Base-by-base conservation (phyloP, 192 early-diverging fungal genomes). In the Linnemannia hyalina region DNA sequence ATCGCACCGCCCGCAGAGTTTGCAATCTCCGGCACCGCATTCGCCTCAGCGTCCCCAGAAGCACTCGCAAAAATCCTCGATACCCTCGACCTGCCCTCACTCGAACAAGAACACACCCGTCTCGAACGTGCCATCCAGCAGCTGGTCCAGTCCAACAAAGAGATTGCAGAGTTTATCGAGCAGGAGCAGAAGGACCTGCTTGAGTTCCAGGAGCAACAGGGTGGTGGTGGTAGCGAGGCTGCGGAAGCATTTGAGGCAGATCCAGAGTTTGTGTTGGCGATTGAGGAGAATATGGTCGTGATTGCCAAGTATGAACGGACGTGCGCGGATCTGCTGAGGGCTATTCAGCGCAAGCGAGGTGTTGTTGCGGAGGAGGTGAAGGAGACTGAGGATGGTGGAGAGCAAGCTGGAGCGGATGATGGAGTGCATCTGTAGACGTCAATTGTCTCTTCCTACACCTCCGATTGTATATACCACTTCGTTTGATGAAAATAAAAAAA, bases 221-320 rank as follows among this genome's bases (percentile, higher is more conserved):
- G 44, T 13, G 4, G 29, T 18, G 42, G 52, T 1, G 11, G n/a
- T 40, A 44, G n/a, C 13, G 72, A 32, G 13, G 68, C 38, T 29
- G 15, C 5, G 4, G 60, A 35, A 10, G 73, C 26, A 10, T 41
- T 70, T 22, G 73, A 80, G 8, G 79, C 84, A 20, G 84, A 86
- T 42, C 84, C 84, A 68, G 84, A 86, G 52, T 86, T 86, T 75
- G 44, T 86, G 68, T 29, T 81, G 29, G 84, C 84, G 63, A 86
- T 86, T 46, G 79, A 86, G 18, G 84, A 86, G 68, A 86, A 86
- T 68, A 73, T 78, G 65, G 75, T 29, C 15, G 72, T 86, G 42
- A 86, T 86, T 60, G 75, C 41, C 1, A 86, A 86, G 52, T 86
- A 86, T 10, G 75, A 81, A 18, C 35, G 38, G n/a, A 81, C 72